Evolutionary conservation across 176 grass and related monocot species (phyloP).

Genomic region (Zoysia pacifica): DNA sequence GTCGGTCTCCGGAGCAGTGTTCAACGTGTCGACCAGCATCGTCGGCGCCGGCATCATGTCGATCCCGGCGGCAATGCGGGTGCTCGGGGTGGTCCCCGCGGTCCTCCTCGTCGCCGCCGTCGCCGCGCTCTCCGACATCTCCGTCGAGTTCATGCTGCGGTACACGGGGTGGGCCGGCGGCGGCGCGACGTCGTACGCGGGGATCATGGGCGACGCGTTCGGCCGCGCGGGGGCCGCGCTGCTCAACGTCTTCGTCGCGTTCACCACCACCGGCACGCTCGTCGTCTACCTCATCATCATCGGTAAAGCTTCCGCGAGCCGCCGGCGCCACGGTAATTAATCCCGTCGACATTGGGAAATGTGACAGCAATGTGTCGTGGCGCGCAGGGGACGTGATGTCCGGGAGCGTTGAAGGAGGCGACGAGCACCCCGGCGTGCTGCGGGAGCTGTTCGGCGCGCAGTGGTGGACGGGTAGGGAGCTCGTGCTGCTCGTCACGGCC

Average conservation of each 20-base stretch:
- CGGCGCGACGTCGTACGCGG: slow-evolving; percentile 57
- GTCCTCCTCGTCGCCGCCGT: slow-evolving; percentile 49
- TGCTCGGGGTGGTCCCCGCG: slow-evolving; percentile 72
- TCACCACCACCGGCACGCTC: slow-evolving; percentile 71
- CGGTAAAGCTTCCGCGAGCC: slow-evolving; percentile 38
- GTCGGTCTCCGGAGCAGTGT: slow-evolving; percentile 72
- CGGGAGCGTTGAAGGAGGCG: slow-evolving; percentile 53
- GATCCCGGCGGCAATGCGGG: slow-evolving; percentile 81
- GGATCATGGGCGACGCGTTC: slow-evolving; percentile 71
- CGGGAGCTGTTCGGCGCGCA: slow-evolving; percentile 67
- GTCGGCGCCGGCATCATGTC: slow-evolving; percentile 98
- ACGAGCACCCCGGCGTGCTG: slow-evolving; percentile 67
- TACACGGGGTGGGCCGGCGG: slow-evolving; percentile 50
- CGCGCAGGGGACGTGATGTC: slow-evolving; percentile 79
- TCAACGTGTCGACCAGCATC: slow-evolving; percentile 90
- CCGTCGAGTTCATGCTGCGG: slow-evolving; percentile 75
- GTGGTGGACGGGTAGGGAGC: slow-evolving; percentile 78
- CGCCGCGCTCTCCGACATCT: slow-evolving; percentile 62
- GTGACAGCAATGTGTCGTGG: not conserved
- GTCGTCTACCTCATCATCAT: slow-evolving; percentile 95
- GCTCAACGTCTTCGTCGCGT: slow-evolving; percentile 61
- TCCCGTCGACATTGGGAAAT: not conserved
- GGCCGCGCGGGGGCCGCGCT: slow-evolving; percentile 52
- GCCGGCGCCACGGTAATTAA: not conserved
- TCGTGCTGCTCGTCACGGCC: slow-evolving; percentile 55